Base-by-base conservation (phyloP, 176 grass and related monocot species). In the Dendrocalamus sinicus region DNA sequence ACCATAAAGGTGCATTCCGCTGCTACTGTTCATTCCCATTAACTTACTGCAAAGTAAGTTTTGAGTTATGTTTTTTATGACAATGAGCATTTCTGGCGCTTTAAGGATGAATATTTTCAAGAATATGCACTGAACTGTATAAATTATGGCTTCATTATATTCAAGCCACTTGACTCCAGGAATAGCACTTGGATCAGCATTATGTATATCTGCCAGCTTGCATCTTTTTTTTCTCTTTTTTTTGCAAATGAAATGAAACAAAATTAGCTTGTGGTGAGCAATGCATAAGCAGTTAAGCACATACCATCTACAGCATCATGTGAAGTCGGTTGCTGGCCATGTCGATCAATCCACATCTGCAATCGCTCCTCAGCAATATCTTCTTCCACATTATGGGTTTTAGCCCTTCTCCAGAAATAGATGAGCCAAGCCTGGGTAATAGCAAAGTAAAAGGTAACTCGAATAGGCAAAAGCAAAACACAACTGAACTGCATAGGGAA, bases 381-480 rank as follows among this genome's bases (percentile, higher is more conserved):
- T 69, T 95, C 82, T 83, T 99, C 96, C 47, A 96, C 78, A 67
- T 80, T 85, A 75, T 99, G 86, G 45, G 43, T 64, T 88, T 89
- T 91, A 86, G 96, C 93, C 86, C 93, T 94, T 91, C 77, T 91
- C 96, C 96, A 99, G 70, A 94, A 99, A 73, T 96, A 99, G 35
- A 85, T 81, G 17, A 96, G 88, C 96, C 96, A 99, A 52, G 93
- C 86, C 96, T 99, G 75, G 26, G 9, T 60, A 46, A 54, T 10
- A 81, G 30, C 82, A 86, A 57, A 46, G 19, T 67, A 23, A 61
- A 54, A 3, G 41, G 51, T 70, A 64, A 88, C 35, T 30, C 32
- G 12, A 65, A 74, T 43, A 68, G 11, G 41, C 20, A 77, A 57
- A 51, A 47, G 41, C 20, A 77, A 57, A 51, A 46, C 16, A 61